These are phyloP conservation scores for Claviceps capensis DNA, from an alignment of 2,329 filamentous ascomycete genomes.

Conservation along the genomic window DNA sequence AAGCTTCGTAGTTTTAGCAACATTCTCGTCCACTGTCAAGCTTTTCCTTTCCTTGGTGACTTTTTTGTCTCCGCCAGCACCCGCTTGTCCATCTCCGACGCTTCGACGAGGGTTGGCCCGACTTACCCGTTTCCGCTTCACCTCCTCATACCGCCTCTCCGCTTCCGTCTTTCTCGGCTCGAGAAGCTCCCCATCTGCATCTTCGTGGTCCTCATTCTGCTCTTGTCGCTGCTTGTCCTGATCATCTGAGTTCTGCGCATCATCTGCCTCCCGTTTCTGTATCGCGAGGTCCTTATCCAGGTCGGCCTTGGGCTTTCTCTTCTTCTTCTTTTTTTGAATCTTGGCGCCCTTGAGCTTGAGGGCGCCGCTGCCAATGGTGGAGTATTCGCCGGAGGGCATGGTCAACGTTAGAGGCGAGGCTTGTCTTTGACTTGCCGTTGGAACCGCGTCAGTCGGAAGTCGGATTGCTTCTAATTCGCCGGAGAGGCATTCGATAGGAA, in stretches of 20 bases:
- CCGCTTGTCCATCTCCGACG: neutral
- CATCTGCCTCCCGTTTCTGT: neutral
- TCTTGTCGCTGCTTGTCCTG: slow-evolving; percentile 17
- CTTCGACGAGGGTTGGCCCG: neutral
- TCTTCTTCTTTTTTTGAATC: slow-evolving; percentile 53
- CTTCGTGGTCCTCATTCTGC: slow-evolving; percentile 9
- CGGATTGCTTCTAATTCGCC: neutral
- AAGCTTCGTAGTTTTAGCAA: slow-evolving; percentile 36
- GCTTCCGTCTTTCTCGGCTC: slow-evolving; percentile 61
- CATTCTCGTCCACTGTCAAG: neutral
- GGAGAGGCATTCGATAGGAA: neutral
- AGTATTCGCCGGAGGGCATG: slow-evolving; percentile 68
- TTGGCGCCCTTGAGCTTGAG: slow-evolving; percentile 75
- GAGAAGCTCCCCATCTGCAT: slow-evolving; percentile 10
- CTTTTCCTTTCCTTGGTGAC: neutral
- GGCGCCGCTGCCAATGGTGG: slow-evolving; percentile 50
- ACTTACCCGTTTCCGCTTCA: slow-evolving; percentile 64
- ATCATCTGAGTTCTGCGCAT: slow-evolving; percentile 14
- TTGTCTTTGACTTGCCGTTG: too few species aligned
- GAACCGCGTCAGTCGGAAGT: too few species aligned
- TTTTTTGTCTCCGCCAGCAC: neutral
- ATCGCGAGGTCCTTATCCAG: slow-evolving; percentile 33
- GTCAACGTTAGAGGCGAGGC: neutral
- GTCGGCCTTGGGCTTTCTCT: slow-evolving; percentile 28
- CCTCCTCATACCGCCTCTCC: slow-evolving; percentile 69